Percentiles rank a stretch among this genome's conserved stretches.
These are phyloP conservation scores for Colletotrichum graminicola DNA, from an alignment of 2,329 filamentous ascomycete genomes.

Conservation along the genomic window DNA sequence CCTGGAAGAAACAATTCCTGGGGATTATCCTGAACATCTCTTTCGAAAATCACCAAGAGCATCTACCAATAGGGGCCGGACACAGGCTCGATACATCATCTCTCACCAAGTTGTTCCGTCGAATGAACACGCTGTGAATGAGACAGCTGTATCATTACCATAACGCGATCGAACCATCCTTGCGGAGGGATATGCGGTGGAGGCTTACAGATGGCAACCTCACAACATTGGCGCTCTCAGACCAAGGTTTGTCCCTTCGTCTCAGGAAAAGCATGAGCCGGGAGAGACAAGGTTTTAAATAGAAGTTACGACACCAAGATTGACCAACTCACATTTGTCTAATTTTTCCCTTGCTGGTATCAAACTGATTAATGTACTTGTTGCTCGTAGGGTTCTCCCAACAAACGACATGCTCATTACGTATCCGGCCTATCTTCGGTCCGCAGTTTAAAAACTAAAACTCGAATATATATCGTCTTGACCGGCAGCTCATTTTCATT, in stretches of 20 bases:
- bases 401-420: neutral
- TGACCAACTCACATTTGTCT: neutral
- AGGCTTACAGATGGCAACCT: neutral
- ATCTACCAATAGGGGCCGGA: neutral
- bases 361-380: neutral
- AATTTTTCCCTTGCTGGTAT: neutral
- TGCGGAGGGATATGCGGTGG: neutral
- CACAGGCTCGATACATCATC: neutral
- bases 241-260: neutral
- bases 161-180: neutral
- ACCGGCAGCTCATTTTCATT: neutral
- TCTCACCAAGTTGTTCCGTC: neutral
- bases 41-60: neutral
- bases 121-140: neutral
- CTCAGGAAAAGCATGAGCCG: neutral
- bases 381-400: neutral
- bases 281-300: neutral
- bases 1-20: neutral
- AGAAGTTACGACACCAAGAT: neutral
- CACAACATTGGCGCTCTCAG: neutral
- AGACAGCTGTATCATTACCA: neutral
- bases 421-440: neutral
- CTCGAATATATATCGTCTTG: neutral
- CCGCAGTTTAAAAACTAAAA: neutral
- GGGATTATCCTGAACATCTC: neutral